Conservation (phyloP, 2,329 filamentous ascomycete genomes). For the Fulvia fulva region DNA sequence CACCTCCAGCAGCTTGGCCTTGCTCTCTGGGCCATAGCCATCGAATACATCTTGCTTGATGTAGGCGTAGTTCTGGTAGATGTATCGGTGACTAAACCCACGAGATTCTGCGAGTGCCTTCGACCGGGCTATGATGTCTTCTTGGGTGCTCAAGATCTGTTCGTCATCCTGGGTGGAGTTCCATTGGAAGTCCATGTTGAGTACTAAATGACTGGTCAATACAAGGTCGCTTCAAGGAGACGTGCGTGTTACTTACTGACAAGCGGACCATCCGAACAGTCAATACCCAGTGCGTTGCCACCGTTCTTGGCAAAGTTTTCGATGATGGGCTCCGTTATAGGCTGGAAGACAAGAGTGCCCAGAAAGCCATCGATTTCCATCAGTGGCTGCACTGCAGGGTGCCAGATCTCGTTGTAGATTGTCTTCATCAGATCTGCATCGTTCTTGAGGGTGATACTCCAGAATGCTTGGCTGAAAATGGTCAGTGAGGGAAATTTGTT, state of each 20-base stretch:
- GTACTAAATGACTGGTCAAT: not conserved
- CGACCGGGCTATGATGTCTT: constrained; percentile 7
- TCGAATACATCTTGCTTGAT: constrained; percentile 9
- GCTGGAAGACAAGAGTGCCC: constrained; percentile 10
- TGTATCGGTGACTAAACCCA: constrained; percentile 6
- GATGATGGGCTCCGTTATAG: constrained; percentile 11
- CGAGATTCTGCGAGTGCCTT: not conserved
- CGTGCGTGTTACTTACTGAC: constrained; percentile 5
- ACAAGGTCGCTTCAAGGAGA: not conserved
- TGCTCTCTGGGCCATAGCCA: constrained; percentile 7
- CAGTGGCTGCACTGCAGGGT: constrained; percentile 4
- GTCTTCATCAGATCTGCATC: constrained; percentile 7
- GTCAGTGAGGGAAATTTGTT: not conserved
- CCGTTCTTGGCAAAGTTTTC: constrained; percentile 14
- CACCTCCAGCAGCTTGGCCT: constrained; percentile 1
- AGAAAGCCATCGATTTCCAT: constrained; percentile 7
- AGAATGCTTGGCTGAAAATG: constrained; percentile 4
- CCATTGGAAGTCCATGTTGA: constrained; percentile 18
- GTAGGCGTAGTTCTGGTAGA: constrained; percentile 14
- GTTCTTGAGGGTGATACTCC: constrained; percentile 5
- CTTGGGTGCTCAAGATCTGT: constrained; percentile 11
- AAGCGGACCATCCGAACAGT: constrained; percentile 7
- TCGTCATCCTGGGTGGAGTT: constrained; percentile 17
- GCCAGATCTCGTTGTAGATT: constrained; percentile 6
- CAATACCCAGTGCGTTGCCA: constrained; percentile 15